Conservation (phyloP, 2,329 filamentous ascomycete species). For the Cytospora mali region DNA sequence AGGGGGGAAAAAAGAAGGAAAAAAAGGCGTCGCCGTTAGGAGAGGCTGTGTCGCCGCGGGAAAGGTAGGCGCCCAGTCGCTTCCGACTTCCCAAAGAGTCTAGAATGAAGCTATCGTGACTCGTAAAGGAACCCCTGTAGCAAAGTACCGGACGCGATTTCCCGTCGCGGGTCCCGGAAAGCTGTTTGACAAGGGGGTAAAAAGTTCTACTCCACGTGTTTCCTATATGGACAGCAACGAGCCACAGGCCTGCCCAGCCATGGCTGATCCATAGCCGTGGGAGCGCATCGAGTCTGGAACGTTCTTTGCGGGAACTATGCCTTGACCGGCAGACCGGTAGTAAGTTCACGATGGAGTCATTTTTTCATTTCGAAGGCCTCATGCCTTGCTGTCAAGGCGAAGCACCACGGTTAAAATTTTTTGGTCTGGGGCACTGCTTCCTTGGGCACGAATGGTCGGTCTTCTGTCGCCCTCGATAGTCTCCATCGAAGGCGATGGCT, state of each 20-base stretch:
- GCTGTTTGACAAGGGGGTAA: background rate
- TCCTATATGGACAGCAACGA: background rate
- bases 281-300: background rate
- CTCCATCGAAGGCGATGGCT: background rate
- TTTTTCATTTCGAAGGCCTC: background rate
- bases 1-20: too few relatives aligned
- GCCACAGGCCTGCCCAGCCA: background rate
- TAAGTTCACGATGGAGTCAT: background rate
- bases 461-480: constrained; percentile 2
- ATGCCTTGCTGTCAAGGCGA: background rate
- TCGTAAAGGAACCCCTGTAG: background rate
- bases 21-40: background rate
- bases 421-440: background rate
- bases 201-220: background rate
- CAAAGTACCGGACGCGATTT: background rate
- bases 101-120: constrained; percentile 8
- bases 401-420: background rate
- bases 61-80: background rate
- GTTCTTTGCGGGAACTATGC: background rate
- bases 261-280: background rate
- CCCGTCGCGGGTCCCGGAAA: background rate
- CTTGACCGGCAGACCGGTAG: background rate
- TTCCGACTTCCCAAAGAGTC: background rate
- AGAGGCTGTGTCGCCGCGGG: background rate
- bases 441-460: constrained; percentile 1